Base-by-base conservation (phyloP, 2,329 filamentous ascomycete genomes). In the Parasarocladium wereldwijsianum region DNA sequence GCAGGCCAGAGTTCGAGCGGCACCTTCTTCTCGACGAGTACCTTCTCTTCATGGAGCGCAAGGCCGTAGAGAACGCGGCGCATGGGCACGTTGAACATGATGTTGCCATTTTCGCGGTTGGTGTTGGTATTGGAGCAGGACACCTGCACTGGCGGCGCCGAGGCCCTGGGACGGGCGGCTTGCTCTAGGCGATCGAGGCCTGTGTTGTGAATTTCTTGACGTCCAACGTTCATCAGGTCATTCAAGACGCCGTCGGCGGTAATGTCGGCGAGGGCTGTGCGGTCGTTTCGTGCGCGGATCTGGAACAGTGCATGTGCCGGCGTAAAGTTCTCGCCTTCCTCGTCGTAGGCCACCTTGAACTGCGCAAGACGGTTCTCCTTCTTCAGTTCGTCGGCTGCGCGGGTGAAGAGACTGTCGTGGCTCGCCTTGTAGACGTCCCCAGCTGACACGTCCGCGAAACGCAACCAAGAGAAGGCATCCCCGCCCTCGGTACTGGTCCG, bases 61-160 rank as follows among this genome's bases (percentile, higher is more conserved):
- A 69, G 64, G 16, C 79, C 80, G 43, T 74, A 92, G 8, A 98
- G 58, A 4, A 71, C 70, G 48, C 76, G 77, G 26, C 87, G 80
- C 35, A 93, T 70, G 0, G 64, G 53, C 1, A 69, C 44, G 43
- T 87, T 94, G 67, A 96, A 98, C 42, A 93, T 55, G 5, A 73
- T 65, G 25, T 76, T 66, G 35, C 83, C 66, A 31, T 72, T 73
- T 52, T 96, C 86, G 10, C 65, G 51, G 5, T 66, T 56, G 1
- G 70, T 57, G 24, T 66, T 65, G 28, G 76, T 74, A 37, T 76
- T 81, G 27, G 76, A 75, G 49, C 78, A 87, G 24, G 71, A 67
- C 5, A 96, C 65, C 38, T 86, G 75, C 35, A 96, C 76, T 0
- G 90, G 90, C 6, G 87, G 86, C 4, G 90, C 87, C 3, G 80